Conservation (phyloP, 2,329 filamentous ascomycete genomes). For the Botrytis sinoallii region DNA sequence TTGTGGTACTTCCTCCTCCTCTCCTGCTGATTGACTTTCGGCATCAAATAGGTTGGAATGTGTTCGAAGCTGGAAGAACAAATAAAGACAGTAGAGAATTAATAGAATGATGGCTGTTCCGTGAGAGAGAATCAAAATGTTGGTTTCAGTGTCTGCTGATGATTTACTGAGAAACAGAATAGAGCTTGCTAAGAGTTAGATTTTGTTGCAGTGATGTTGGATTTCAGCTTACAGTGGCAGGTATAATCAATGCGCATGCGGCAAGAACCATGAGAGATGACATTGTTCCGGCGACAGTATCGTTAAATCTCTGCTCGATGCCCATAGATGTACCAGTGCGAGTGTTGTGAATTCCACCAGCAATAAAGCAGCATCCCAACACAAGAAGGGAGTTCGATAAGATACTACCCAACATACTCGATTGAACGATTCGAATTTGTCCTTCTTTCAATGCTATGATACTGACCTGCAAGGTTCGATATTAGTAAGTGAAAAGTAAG, state of each 20-base stretch:
- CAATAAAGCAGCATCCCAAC: conserved; percentile 75
- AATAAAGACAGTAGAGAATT: conserved; percentile 70
- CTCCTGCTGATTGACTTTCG: conserved; percentile 39
- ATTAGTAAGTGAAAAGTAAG: not conserved
- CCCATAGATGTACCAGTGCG: conserved; percentile 25
- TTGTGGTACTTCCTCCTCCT: conserved; percentile 15
- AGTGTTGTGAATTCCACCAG: conserved; percentile 63
- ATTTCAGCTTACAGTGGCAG: conserved; percentile 54
- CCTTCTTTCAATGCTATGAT: conserved; percentile 82
- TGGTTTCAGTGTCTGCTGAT: conserved; percentile 46
- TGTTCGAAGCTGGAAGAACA: conserved; percentile 73
- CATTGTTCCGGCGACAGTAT: conserved; percentile 76
- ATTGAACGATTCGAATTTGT: conserved; percentile 92
- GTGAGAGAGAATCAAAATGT: conserved; percentile 69
- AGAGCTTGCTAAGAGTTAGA: conserved; percentile 48
- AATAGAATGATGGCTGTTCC: conserved; percentile 74
- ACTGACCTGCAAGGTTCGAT: conserved; percentile 61
- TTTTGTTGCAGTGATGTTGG: not conserved
- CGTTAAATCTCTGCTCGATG: conserved; percentile 71
- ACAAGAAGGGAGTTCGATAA: conserved; percentile 91
- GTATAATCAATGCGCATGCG: conserved; percentile 74
- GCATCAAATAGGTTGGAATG: conserved; percentile 70
- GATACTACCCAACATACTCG: conserved; percentile 94
- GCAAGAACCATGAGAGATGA: conserved; percentile 69
- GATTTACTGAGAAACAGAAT: conserved; percentile 56